Evolutionary conservation across 768 basidiomycete species (phyloP).

Genomic region (Suillus occidentalis): DNA sequence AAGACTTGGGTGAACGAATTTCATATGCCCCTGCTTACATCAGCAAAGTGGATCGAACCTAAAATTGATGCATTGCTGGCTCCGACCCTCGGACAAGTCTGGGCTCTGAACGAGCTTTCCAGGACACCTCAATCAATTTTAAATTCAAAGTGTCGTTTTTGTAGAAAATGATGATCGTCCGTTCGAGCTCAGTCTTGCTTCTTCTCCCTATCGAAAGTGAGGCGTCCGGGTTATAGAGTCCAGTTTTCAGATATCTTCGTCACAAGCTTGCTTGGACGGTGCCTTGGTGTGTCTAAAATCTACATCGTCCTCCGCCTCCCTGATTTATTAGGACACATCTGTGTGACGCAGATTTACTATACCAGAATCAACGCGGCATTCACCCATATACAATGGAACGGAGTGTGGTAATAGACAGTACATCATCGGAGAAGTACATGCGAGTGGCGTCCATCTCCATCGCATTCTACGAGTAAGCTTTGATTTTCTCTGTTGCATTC

Average conservation of each 20-base stretch:
- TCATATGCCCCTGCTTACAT: background rate
- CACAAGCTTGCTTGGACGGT: background rate
- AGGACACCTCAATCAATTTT: background rate
- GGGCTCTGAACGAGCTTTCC: background rate
- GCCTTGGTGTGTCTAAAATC: background rate
- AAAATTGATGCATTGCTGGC: background rate
- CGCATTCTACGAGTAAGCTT: slow-evolving; percentile 40
- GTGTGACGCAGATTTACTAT: background rate
- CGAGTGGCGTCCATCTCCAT: slow-evolving; percentile 38
- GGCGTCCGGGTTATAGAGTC: background rate
- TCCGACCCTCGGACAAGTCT: background rate
- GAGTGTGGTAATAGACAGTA: background rate
- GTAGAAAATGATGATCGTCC: background rate
- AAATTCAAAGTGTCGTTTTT: background rate
- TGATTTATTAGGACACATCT: background rate
- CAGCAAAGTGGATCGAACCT: background rate
- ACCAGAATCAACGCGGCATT: background rate
- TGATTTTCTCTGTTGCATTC: background rate
- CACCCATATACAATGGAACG: background rate
- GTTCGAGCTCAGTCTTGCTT: background rate
- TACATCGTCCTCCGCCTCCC: background rate
- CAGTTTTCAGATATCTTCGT: background rate
- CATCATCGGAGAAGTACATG: slow-evolving; percentile 30
- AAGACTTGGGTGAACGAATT: background rate
- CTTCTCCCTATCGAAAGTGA: background rate